Percentiles rank a stretch among this genome's conserved stretches.
These are phyloP conservation scores for Cavenderia fasciculata DNA, from an alignment of 78 protist species.

Conservation along the genomic window DNA sequence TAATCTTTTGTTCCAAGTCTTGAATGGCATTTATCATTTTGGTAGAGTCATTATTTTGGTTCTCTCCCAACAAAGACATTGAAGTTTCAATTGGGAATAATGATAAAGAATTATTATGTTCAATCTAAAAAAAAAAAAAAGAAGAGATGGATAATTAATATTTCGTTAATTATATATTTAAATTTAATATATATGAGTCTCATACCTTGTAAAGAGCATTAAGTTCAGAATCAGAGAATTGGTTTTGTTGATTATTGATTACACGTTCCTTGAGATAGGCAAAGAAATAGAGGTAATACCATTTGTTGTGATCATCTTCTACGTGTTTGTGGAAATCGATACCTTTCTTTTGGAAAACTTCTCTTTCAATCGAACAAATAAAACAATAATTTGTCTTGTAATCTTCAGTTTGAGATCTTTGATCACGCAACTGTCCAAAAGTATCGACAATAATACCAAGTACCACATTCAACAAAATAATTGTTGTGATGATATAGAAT, in stretches of 20 bases:
- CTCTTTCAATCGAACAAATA: constrained; percentile 81
- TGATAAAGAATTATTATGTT: constrained; percentile 12
- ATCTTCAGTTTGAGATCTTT: constrained; percentile 36
- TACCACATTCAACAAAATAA: constrained; percentile 58
- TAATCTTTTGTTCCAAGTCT: constrained; percentile 36
- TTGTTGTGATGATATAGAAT: constrained; percentile 28
- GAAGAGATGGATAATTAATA: no score
- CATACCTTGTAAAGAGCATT: constrained; percentile 8
- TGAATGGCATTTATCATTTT: neutral
- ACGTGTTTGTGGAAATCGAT: constrained; percentile 74
- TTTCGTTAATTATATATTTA: no score
- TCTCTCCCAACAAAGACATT: constrained; percentile 27
- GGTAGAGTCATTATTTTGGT: neutral
- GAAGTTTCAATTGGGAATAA: constrained; percentile 59
- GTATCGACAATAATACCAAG: constrained; percentile 83
- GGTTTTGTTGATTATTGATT: constrained; percentile 33
- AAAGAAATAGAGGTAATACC: constrained; percentile 80
- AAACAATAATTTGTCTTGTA: constrained; percentile 57
- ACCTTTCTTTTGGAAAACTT: constrained; percentile 72
- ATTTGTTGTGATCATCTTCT: constrained; percentile 79
- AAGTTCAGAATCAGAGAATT: constrained; percentile 26
- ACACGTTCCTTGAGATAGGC: constrained; percentile 75
- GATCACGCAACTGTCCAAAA: constrained; percentile 73
- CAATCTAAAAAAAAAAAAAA: no score
- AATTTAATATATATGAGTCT: no score